Conservation (phyloP, 352 stramenopile species). For the Globisporangium megalacanthum region DNA sequence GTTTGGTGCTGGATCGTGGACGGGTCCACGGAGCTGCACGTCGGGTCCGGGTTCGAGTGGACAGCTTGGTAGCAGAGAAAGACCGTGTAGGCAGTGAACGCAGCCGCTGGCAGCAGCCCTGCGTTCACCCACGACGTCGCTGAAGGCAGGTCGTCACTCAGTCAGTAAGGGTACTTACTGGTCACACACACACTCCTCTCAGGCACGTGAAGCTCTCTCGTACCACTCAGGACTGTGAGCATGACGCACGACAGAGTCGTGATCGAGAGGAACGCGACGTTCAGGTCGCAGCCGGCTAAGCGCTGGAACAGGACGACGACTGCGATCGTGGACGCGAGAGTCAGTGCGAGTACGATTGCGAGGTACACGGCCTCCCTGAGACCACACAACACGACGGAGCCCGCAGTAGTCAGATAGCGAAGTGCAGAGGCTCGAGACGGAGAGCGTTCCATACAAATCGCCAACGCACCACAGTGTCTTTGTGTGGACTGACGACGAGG, state of each 20-base stretch:
- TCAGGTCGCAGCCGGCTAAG: conserved; percentile 47
- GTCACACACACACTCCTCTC: too few species aligned
- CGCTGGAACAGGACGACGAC: conserved; percentile 51
- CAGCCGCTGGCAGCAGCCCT: conserved; percentile 49
- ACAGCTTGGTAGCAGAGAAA: conserved; percentile 73
- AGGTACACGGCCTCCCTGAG: conserved; percentile 56
- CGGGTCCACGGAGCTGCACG: conserved; percentile 27
- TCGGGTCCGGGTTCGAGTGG: conserved; percentile 53
- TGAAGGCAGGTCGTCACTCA: conserved; percentile 10
- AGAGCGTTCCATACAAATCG: background rate
- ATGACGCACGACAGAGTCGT: conserved; percentile 41
- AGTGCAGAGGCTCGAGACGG: too few species aligned
- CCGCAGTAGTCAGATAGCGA: background rate
- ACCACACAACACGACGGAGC: too few species aligned
- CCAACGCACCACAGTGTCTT: conserved; percentile 22
- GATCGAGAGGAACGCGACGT: conserved; percentile 52
- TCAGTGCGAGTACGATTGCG: conserved; percentile 32
- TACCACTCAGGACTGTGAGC: conserved; percentile 53
- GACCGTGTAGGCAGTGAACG: conserved; percentile 53
- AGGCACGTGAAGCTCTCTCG: background rate
- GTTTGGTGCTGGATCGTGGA: conserved; percentile 25
- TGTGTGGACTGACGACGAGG: conserved; percentile 4
- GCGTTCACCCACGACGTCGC: conserved; percentile 54
- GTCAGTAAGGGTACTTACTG: background rate
- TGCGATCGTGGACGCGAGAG: conserved; percentile 23